Conservation (phyloP, 805 yeast species). For the Teunomyces funiuensis region DNA sequence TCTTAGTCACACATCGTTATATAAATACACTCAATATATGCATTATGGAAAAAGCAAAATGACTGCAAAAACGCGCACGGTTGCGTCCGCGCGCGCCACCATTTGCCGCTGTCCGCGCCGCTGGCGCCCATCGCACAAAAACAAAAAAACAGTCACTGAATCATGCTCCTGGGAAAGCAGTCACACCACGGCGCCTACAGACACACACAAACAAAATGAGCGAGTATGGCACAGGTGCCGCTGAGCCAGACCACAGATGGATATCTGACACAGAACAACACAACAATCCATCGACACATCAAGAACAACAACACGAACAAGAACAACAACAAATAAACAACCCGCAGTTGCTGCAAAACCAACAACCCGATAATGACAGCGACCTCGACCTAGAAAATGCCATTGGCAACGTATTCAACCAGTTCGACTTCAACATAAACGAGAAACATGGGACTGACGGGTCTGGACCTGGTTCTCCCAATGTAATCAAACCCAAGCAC, state of each 20-base stretch:
- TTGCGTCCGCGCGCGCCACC: too few species aligned
- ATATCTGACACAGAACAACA: not conserved
- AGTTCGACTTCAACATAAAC: conserved; percentile 21
- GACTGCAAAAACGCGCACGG: not conserved
- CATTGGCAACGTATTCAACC: conserved; percentile 40
- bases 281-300: not conserved
- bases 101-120: too few species aligned
- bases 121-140: conserved; percentile 6
- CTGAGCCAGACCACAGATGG: conserved; percentile 1
- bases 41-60: not conserved
- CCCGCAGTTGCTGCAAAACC: conserved; percentile 12
- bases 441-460: not conserved
- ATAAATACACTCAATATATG: conserved; percentile 2
- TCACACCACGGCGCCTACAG: conserved; percentile 14
- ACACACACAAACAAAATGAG: conserved; percentile 2
- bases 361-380: conserved; percentile 9
- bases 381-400: conserved; percentile 33
- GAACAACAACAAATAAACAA: conserved; percentile 2
- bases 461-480: not conserved
- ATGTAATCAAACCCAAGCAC: not conserved
- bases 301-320: not conserved
- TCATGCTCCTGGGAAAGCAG: conserved; percentile 17
- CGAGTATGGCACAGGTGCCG: conserved; percentile 1
- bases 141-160: conserved; percentile 20
- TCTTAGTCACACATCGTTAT: too few species aligned